Base-by-base conservation (phyloP, 2,329 filamentous ascomycete genomes). In the Aspergillus pseudonomiae region DNA sequence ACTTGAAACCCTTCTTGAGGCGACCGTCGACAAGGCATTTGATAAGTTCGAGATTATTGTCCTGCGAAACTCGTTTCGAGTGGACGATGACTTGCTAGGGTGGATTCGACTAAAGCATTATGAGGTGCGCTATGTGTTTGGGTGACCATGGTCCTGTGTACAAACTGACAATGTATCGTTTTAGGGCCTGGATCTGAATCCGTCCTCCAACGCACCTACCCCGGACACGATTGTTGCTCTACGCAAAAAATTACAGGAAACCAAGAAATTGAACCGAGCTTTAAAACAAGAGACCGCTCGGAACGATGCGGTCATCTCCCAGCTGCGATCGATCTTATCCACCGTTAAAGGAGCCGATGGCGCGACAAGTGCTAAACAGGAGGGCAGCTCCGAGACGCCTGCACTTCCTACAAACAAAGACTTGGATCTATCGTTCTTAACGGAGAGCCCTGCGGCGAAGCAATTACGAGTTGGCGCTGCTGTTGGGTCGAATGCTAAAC, bases 11-110 rank as follows among this genome's bases (percentile, higher is more conserved):
- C 83, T 95, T 10, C 84, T 94, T 32, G 92, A 92, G 77, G 87
- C 90, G 52, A 91, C 89, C 71, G 92, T 94, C 67, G 92, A 95
- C 79, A 91, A 90, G 77, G 91, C 92, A 68, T 94, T 94, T 74
- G 92, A 95, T 81, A 89, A 91, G 67, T 90, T 94, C 72, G 92
- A 95, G 81, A 91, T 99, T 62, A 97, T 94, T 80, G 90, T 93
- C 58, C 84, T 99, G 82, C 85, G 93, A 68, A 97, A 97, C 75
- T 91, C 94, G 70, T 80, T 95, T 67, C 89, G 86, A 46, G 87
- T 94, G 45, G 87, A 87, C 56, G 87, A 89, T 32, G 91, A 94
- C 65, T 82, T 90, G 54, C 81, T 91, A 71, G 86, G 87, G 63
- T 97, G 91, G 88, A 89, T 98, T 67, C 84, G 90, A 59, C 82